phyloP scores from a whole-genome alignment of 768 basidiomycete species.

The Boletus barrowsii region DNA sequence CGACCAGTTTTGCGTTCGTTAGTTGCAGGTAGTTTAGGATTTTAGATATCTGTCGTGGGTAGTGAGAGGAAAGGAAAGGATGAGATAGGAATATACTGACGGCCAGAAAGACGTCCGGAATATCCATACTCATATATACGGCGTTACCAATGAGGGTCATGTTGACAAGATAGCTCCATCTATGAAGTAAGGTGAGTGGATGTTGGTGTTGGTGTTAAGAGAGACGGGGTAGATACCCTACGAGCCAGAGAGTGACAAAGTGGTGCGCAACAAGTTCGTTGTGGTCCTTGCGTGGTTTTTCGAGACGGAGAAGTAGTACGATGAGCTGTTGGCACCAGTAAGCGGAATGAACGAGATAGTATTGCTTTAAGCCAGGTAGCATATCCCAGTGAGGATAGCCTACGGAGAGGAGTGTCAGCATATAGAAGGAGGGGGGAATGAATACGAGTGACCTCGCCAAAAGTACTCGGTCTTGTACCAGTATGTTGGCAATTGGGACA shows the following conservation, averaged over 20 bases:
- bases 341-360: conserved; percentile 89
- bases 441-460: conserved; percentile 63
- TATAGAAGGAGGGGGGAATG: neutral
- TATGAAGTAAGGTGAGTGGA: conserved; percentile 26
- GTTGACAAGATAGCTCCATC: conserved; percentile 83
- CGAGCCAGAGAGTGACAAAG: conserved; percentile 90
- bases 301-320: conserved; percentile 77
- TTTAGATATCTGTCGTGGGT: conserved; percentile 64
- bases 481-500: conserved; percentile 76
- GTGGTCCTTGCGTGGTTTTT: conserved; percentile 94
- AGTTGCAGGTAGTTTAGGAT: conserved; percentile 81
- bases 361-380: conserved; percentile 78
- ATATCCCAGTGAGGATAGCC: conserved; percentile 91
- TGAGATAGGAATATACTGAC: conserved; percentile 39
- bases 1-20: conserved; percentile 55
- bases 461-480: conserved; percentile 84
- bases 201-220: neutral
- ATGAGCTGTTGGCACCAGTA: conserved; percentile 96
- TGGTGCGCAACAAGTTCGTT: conserved; percentile 86
- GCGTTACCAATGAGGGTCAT: conserved; percentile 87
- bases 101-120: conserved; percentile 86
- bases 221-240: conserved; percentile 56
- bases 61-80: neutral
- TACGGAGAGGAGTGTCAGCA: conserved; percentile 26
- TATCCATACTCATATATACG: conserved; percentile 95